Conservation (phyloP, 2,329 filamentous ascomycete genomes). For the Beauveria rudraprayagi region DNA sequence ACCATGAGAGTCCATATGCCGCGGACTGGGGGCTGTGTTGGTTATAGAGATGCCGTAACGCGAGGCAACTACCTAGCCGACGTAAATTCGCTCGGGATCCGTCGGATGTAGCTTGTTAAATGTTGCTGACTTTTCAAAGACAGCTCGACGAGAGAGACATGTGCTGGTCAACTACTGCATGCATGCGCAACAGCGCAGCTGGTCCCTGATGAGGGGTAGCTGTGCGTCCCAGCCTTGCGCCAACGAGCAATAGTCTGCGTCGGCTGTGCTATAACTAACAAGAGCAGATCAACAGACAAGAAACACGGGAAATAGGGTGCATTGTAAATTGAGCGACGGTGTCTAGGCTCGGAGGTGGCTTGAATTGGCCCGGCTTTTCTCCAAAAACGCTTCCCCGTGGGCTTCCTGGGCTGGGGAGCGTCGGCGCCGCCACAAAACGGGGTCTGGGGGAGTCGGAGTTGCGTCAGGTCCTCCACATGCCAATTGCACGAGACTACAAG, state of each 20-base stretch:
- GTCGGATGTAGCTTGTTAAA: neutral
- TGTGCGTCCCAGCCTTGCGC: slow-evolving; percentile 1
- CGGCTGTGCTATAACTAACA: neutral
- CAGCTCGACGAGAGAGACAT: neutral
- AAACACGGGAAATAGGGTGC: neutral
- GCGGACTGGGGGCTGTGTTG: too few species aligned
- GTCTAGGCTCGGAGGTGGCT: slow-evolving; percentile 6
- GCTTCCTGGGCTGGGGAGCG: neutral
- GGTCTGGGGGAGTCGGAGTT: slow-evolving; percentile 4
- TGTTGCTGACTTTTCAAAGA: too few species aligned
- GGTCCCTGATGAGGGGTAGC: neutral
- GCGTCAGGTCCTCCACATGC: slow-evolving; percentile 12
- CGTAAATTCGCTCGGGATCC: too few species aligned
- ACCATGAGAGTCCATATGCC: neutral
- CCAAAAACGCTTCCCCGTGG: slow-evolving; percentile 4
- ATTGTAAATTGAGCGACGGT: neutral
- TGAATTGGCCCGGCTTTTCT: neutral
- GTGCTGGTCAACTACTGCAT: neutral
- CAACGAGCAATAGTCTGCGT: neutral
- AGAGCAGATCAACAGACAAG: neutral
- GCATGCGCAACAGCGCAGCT: slow-evolving; percentile 2
- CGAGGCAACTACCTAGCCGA: too few species aligned
- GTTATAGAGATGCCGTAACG: too few species aligned
- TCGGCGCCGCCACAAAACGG: slow-evolving; percentile 4
- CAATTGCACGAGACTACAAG: slow-evolving; percentile 4